A percentile compares a stretch with the other conserved stretches of the same genome.
phyloP scores from a whole-genome alignment of 192 early-diverging fungal genomes.

The Coemansia sp. region DNA sequence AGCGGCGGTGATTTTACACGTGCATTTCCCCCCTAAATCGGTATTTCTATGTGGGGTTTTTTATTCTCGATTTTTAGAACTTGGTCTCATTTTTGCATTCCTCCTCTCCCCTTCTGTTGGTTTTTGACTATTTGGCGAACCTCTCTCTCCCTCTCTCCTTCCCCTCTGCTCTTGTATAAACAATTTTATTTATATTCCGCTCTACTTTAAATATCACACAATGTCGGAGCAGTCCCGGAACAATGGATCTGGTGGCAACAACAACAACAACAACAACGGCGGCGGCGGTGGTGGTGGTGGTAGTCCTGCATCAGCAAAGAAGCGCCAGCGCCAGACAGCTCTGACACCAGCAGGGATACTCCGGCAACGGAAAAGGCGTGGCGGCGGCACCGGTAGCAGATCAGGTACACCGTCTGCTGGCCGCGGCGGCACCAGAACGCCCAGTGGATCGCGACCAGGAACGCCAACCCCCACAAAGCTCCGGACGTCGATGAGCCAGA shows the following conservation, averaged over 20 bases:
- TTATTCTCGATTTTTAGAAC: background rate
- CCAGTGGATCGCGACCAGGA: conserved; percentile 15
- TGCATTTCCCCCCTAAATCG: conserved; percentile 1
- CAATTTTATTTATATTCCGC: background rate
- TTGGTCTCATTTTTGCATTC: background rate
- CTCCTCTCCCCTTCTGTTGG: too few relatives aligned
- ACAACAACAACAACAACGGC: background rate
- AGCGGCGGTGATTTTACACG: conserved; percentile 1
- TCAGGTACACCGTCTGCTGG: background rate
- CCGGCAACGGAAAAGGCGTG: conserved; percentile 38
- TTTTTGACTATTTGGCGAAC: too few relatives aligned
- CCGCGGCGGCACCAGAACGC: background rate
- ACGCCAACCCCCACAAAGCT: conserved; percentile 20
- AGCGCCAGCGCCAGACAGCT: conserved; percentile 25
- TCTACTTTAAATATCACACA: background rate
- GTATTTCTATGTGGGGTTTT: background rate
- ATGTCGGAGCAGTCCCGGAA: background rate
- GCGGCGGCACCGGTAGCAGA: conserved; percentile 7
- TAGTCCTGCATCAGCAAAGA: conserved; percentile 18
- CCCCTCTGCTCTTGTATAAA: background rate
- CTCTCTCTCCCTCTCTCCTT: background rate
- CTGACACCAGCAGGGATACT: conserved; percentile 28
- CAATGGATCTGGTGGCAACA: background rate
- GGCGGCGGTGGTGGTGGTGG: background rate
- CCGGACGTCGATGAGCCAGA: conserved; percentile 7